Percentiles rank a stretch among this genome's conserved stretches.
Evolutionary conservation across 208 protist species (phyloP).

Genomic region (Trichomonas vaginalis): DNA sequence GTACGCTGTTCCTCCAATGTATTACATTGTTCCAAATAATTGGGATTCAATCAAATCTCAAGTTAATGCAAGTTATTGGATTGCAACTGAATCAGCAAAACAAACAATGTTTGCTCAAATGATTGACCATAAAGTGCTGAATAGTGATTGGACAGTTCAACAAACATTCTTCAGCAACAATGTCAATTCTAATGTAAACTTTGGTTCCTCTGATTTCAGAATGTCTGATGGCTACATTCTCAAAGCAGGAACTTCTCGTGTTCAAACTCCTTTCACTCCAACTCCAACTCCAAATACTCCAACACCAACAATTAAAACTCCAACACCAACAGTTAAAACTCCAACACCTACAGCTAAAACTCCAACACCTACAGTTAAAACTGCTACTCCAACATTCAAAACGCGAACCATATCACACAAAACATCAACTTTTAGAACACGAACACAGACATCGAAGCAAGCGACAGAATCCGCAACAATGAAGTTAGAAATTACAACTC

Average conservation of each 20-base stretch:
- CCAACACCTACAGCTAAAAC: too few species aligned
- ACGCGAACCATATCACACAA: too few species aligned
- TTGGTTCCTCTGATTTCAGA: background rate
- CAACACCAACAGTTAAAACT: too few species aligned
- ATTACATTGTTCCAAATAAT: background rate
- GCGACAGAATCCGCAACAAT: too few species aligned
- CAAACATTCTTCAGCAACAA: background rate
- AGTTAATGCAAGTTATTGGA: background rate
- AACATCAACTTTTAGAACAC: too few species aligned
- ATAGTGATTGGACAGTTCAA: background rate
- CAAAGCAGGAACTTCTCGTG: background rate
- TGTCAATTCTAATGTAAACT: background rate
- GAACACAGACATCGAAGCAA: too few species aligned
- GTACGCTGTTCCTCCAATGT: constrained; percentile 10
- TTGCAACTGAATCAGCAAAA: background rate
- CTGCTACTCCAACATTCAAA: too few species aligned
- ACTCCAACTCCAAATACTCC: too few species aligned
- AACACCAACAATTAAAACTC: too few species aligned
- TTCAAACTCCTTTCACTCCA: too few species aligned
- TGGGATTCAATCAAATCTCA: background rate
- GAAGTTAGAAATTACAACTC: too few species aligned
- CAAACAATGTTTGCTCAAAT: background rate
- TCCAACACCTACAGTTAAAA: too few species aligned
- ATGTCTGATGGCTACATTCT: background rate
- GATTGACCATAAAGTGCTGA: background rate